Evolutionary conservation across 176 grass and related monocot genomes (phyloP).

Genomic region (Thinopyrum elongatum): DNA sequence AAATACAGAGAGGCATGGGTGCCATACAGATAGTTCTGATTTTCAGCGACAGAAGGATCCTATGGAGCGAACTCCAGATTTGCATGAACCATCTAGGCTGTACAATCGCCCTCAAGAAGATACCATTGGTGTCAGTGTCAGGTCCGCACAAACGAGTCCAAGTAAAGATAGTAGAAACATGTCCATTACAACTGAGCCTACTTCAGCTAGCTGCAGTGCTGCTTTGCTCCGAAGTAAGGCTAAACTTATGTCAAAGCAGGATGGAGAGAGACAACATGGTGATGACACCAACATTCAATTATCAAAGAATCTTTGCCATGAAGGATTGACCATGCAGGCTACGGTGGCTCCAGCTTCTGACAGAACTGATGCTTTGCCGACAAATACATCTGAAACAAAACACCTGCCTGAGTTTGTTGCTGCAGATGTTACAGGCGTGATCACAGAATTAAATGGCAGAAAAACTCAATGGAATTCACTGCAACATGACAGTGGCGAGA

Average conservation of each 20-base stretch:
- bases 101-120: conserved; percentile 11
- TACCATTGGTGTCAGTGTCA: not conserved
- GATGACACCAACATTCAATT: not conserved
- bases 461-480: conserved; percentile 16
- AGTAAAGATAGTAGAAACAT: conserved; percentile 18
- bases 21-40: conserved; percentile 7
- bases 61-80: not conserved
- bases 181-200: not conserved
- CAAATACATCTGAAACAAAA: conserved; percentile 1
- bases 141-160: conserved; percentile 7
- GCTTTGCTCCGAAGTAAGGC: conserved; percentile 11
- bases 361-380: not conserved
- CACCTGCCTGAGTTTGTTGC: conserved; percentile 18
- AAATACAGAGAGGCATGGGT: conserved; percentile 17
- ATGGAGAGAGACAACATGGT: conserved; percentile 15
- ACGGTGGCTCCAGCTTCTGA: not conserved
- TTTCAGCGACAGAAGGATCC: conserved; percentile 29
- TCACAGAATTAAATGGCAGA: conserved; percentile 5
- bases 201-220: conserved; percentile 9
- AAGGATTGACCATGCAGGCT: not conserved
- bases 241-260: not conserved
- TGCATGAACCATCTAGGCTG: conserved; percentile 4
- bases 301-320: conserved; percentile 14
- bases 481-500: conserved; percentile 20
- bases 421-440: not conserved